Base-by-base conservation (phyloP, 169 alveolate species). In the Cryptosporidium bovis region DNA sequence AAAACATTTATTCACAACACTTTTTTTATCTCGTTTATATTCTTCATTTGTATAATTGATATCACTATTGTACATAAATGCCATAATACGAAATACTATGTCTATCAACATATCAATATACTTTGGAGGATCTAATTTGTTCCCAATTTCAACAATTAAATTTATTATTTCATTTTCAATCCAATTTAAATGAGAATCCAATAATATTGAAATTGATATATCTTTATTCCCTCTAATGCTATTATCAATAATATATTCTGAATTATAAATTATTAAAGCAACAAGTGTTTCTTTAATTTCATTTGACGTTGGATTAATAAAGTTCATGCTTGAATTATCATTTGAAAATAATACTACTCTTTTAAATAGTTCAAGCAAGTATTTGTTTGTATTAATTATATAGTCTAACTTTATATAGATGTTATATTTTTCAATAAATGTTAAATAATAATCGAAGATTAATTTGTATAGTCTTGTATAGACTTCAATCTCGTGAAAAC, bases 151-250 rank as follows among this genome's bases (percentile, higher is more conserved):
- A 0, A 55, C n/a, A 29, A 69, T 2, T 3, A 55, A 69, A 3
- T 31, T 55, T 33, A 10, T 69, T 36, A 69, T 69, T 16, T 69
- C 67, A 51, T 29, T 66, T 40, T 69, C 83, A 51, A 69, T 53
- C 83, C 83, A 69, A 55, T 6, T n/a, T 18, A 56, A 51, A 31
- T 69, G 83, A 18, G 66, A 51, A 50, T 18, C 12, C 7, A 53
- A 29, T 6, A 69, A 27, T 34, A 69, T 34, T 40, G 48, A 40
- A 40, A 40, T 8, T 40, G 48, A 6, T 40, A 8, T 40, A 0
- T 40, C 48, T 40, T 40, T 40, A 6, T 40, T 40, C 6, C n/a
- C 18, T 2, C 27, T 53, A n/a, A 6, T 40, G 13, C 34, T 69
- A 29, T 18, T 18, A 1, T 51, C 0, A 44, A 69, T 51, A 16